Base-by-base conservation (phyloP, 2,329 filamentous ascomycete genomes). In the Fusarium vanettenii region DNA sequence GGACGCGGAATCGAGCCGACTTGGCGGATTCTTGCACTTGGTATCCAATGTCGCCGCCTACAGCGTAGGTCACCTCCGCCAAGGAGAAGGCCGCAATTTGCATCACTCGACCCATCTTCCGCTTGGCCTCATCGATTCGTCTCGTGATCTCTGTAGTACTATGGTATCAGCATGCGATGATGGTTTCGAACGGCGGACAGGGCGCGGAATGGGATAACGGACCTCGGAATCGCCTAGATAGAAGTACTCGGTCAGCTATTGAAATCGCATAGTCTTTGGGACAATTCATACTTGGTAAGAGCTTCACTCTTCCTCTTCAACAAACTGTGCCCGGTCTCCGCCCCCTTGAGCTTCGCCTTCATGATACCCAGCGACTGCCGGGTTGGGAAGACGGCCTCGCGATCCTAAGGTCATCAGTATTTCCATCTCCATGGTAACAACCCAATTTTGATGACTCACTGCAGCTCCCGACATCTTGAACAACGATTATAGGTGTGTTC, bases 81-180 rank as follows among this genome's bases (percentile, higher is more conserved):
- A 99, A 90, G 50, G 96, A 98, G 86, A 99, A 98, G 55, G 97
- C 95, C 45, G 97, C 97, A 81, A 99, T 97, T 84, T 98, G 96
- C 97, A 99, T 99, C 41, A 99, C 97, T 37, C 96, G 91, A 67
- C 97, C 97, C 96, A 99, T 99, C 88, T 99, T 99, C 79, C 95
- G 94, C 86, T 99, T 99, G 48, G 97, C 97, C 84, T 99, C 97
- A 86, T 99, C 96, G 85, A 99, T 99, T 81, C 97, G 93, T 83
- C 92, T 92, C 60, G 97, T 98, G 80, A 99, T 99, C 80, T 99
- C 97, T 94, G 82, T 76, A 22, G 39, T 14, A 45, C 25, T 20
- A 43, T 13, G n/a, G 25, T 35, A 66, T 79, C 39, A 78, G 63
- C 59, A 71, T 50, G 59, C 61, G 43, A 64, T 59, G 22, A 76